Conservation (phyloP, 1,139 yeast species). For the Yarrowia galli region DNA sequence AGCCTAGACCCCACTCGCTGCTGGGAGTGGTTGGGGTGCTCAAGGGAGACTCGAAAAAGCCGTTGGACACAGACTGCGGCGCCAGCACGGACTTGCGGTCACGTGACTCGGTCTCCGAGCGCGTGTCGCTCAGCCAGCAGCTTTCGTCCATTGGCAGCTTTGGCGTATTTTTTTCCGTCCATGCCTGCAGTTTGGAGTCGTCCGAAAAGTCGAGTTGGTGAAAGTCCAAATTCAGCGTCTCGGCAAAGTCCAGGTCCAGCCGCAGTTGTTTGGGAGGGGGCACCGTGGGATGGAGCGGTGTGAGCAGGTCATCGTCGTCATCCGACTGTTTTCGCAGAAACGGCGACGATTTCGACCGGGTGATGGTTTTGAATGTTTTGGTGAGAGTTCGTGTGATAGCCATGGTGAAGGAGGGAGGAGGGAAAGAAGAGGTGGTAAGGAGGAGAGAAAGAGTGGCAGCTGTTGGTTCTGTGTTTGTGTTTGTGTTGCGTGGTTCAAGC, state of each 20-base stretch:
- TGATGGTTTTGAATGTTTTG: slow-evolving; percentile 29
- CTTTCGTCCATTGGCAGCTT: background rate
- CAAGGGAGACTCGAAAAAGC: slow-evolving; percentile 14
- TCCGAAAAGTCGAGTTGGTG: slow-evolving; percentile 35
- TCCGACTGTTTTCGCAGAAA: slow-evolving; percentile 19
- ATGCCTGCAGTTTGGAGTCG: slow-evolving; percentile 20
- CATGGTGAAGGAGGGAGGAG: background rate
- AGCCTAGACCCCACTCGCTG: background rate
- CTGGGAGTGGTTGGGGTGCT: background rate
- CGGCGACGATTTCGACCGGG: slow-evolving; percentile 22
- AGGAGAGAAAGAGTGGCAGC: background rate
- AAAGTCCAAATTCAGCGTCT: slow-evolving; percentile 27
- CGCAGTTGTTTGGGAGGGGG: slow-evolving; percentile 17
- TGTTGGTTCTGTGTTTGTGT: background rate
- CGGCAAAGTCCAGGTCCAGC: slow-evolving; percentile 17
- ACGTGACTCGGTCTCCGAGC: background rate
- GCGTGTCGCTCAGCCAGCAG: background rate
- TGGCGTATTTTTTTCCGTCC: slow-evolving; percentile 22
- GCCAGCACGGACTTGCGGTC: slow-evolving; percentile 9
- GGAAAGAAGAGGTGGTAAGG: background rate
- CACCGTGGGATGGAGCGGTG: slow-evolving; percentile 7
- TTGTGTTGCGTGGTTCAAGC: too few species aligned
- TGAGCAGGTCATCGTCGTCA: slow-evolving; percentile 4
- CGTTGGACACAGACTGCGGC: slow-evolving; percentile 5
- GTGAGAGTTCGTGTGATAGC: slow-evolving; percentile 15